Base-by-base conservation (phyloP, 1,284 basidiomycete genomes). In the Anthracocystis panici-leucophaei region DNA sequence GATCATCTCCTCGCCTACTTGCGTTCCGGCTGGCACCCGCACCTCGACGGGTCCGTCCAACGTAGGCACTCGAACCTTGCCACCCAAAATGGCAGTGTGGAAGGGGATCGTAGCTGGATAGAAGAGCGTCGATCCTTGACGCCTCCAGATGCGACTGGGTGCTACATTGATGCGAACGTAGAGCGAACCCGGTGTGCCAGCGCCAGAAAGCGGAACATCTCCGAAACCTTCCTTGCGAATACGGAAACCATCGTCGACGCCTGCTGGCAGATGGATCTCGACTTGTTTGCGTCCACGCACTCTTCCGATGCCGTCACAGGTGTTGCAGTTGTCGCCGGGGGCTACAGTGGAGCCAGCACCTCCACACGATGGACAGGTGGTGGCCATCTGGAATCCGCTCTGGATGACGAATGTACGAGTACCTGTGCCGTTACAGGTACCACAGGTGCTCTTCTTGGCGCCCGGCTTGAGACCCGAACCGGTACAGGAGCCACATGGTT, bases 1-100 rank as follows among this genome's bases (percentile, higher is more conserved):
- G 16, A 97, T 92, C 90, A 97, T 96, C 86, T 98, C 95, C 87
- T 99, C 94, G 20, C 95, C 95, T 80, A 93, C 93, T 86, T 99
- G 96, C 3, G 97, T 98, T 49, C 97, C 96, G 38, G 89, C 89
- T 50, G 95, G 94, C 53, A 99, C 91, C 68, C 93, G 92, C 53
- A 99, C 93, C 70, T 98, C 95, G 10, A 98, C 95, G 59, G 97
- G 93, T 45, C 95, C 94, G 77, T 99, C 95, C 29, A 99, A 88
- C 25, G 97, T 99, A 25, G 95, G 95, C 52, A 99, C 93, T 42
- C 94, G 90, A 49, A 95, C 92, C 79, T 90, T 90, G 46, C 97
- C 97, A 53, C 96, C 96, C 25, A 99, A 89, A 50, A 99, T 87
- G 9, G 97, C 97, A 6, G 90, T 90, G 84, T 99, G 93, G 81